Conservation (phyloP, 1,139 yeast genomes). For the Nakaseomyces glabratus region DNA sequence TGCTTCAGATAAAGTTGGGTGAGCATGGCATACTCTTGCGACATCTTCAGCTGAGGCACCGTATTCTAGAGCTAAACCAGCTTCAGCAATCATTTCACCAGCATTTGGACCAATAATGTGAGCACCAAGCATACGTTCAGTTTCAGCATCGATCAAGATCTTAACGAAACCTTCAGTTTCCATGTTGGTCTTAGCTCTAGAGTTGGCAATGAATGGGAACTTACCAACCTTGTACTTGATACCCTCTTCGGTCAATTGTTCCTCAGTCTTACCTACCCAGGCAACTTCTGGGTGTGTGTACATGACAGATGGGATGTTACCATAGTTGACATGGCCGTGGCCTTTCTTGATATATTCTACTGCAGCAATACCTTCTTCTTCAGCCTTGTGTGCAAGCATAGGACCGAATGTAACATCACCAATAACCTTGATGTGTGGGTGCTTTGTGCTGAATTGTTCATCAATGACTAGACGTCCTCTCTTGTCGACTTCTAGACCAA, state of each 20-base stretch:
- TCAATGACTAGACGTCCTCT: constrained; percentile 92
- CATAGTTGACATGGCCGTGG: constrained; percentile 97
- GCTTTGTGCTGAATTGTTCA: constrained; percentile 85
- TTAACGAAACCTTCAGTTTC: constrained; percentile 98
- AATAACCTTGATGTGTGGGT: constrained; percentile 88
- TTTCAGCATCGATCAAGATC: constrained; percentile 91
- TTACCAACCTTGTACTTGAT: constrained; percentile 89
- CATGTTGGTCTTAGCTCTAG: constrained; percentile 96
- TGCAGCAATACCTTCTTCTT: constrained; percentile 99
- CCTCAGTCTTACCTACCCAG: constrained; percentile 96
- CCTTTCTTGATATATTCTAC: constrained; percentile 90
- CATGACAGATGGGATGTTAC: constrained; percentile 96
- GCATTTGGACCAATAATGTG: constrained; percentile 98
- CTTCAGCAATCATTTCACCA: constrained; percentile 99
- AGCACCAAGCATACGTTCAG: constrained; percentile 92
- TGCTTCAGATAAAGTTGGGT: constrained; percentile 96
- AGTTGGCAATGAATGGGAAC: constrained; percentile 98
- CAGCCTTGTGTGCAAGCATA: constrained; percentile 99
- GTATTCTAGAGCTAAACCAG: constrained; percentile 93
- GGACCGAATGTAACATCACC: constrained; percentile 99
- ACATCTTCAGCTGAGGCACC: constrained; percentile 98
- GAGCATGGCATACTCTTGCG: constrained; percentile 97
- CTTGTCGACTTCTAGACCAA: constrained; percentile 85
- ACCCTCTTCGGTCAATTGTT: constrained; percentile 91
- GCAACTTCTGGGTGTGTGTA: constrained; percentile 99